phyloP scores from a whole-genome alignment of 345 rosid species.

The Draba incana region DNA sequence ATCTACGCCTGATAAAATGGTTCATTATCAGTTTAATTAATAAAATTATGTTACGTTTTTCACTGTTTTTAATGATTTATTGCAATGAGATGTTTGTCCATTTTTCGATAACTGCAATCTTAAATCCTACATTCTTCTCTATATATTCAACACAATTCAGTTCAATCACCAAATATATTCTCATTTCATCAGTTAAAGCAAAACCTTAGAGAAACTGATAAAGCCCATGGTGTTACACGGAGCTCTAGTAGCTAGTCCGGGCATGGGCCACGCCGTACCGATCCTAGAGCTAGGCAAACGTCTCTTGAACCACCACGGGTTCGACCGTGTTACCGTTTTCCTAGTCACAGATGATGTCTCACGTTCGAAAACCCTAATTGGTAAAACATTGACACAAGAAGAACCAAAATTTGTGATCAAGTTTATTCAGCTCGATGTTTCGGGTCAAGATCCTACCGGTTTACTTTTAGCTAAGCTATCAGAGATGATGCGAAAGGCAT shows the following conservation, averaged over 20 bases:
- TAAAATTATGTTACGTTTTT: slow-evolving; percentile 22
- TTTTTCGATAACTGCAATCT: slow-evolving; percentile 6
- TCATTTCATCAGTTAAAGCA: slow-evolving; percentile 1
- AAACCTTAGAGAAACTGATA: neutral
- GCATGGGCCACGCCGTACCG: slow-evolving; percentile 45
- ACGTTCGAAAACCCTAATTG: slow-evolving; percentile 26
- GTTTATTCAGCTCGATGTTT: slow-evolving; percentile 36
- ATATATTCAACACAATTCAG: slow-evolving; percentile 11
- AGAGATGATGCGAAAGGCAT: slow-evolving; percentile 48
- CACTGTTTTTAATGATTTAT: slow-evolving; percentile 3
- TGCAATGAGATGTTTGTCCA: slow-evolving; percentile 16
- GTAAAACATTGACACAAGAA: slow-evolving; percentile 14
- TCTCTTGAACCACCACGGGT: slow-evolving; percentile 31
- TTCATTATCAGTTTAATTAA: slow-evolving; percentile 5
- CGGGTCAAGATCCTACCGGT: slow-evolving; percentile 39
- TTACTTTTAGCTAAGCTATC: slow-evolving; percentile 35
- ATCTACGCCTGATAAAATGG: slow-evolving; percentile 10
- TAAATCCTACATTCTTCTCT: slow-evolving; percentile 4
- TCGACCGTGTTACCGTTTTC: slow-evolving; percentile 38
- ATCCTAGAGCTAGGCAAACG: slow-evolving; percentile 39
- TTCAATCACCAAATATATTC: slow-evolving; percentile 25
- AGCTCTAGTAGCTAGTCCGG: slow-evolving; percentile 44
- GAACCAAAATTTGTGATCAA: slow-evolving; percentile 34
- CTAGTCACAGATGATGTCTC: slow-evolving; percentile 32
- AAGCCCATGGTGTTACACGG: slow-evolving; percentile 34